phyloP scores from a whole-genome alignment of 495 filamentous ascomycete species.

The Aspergillus kassunensis region DNA sequence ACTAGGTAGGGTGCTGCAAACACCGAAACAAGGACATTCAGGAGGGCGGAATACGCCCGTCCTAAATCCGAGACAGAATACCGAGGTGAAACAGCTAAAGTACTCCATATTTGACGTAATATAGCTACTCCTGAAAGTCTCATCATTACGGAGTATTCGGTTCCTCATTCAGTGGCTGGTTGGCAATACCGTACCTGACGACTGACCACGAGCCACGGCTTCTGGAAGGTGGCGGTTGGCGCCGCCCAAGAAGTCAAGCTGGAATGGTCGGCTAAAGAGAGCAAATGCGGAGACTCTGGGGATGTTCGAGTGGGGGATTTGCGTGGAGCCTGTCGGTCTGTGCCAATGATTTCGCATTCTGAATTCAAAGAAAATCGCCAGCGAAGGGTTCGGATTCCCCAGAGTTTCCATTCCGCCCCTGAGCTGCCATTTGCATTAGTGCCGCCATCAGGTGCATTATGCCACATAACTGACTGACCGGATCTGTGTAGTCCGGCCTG shows the following conservation, averaged over 20 bases:
- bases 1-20: too few relatives aligned
- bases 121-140: too few relatives aligned
- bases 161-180: too few relatives aligned
- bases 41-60: not conserved
- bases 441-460: not conserved
- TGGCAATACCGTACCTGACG: slow-evolving; percentile 5
- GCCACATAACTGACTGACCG: not conserved
- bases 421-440: too few relatives aligned
- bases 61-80: not conserved
- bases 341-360: too few relatives aligned
- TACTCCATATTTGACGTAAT: not conserved
- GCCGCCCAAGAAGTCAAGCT: slow-evolving; percentile 14
- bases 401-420: too few relatives aligned
- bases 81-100: not conserved
- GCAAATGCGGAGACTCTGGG: slow-evolving; percentile 20
- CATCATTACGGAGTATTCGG: too few relatives aligned
- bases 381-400: too few relatives aligned
- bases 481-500: slow-evolving; percentile 3
- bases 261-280: slow-evolving; percentile 2
- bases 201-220: slow-evolving; percentile 1
- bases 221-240: slow-evolving; percentile 16
- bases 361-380: too few relatives aligned
- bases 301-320: slow-evolving; percentile 25
- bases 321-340: slow-evolving; percentile 15
- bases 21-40: not conserved